phyloP scores from a whole-genome alignment of 2,329 filamentous ascomycete species.

The Basipetospora chlamydospora region DNA sequence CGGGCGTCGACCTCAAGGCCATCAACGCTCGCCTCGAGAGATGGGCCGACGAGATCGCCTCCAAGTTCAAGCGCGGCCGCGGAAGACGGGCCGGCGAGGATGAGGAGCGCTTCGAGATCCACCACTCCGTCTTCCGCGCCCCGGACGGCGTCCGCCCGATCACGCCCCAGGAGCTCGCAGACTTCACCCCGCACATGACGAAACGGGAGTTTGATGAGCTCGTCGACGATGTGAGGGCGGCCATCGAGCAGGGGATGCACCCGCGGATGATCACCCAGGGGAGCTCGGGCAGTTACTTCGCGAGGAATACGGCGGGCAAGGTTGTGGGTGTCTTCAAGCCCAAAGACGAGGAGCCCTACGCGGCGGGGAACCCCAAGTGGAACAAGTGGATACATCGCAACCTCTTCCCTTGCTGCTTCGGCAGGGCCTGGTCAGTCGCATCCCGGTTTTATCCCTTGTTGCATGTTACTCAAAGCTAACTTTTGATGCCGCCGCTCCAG shows the following conservation, averaged over 20 bases:
- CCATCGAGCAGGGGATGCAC: constrained; percentile 82
- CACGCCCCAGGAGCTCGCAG: constrained; percentile 59
- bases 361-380: constrained; percentile 95
- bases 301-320: constrained; percentile 78
- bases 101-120: constrained; percentile 72
- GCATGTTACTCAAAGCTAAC: constrained; percentile 9
- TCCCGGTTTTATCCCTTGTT: constrained; percentile 6
- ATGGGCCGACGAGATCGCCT: constrained; percentile 96
- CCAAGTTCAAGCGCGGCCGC: constrained; percentile 81
- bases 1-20: constrained; percentile 91
- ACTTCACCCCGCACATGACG: constrained; percentile 50
- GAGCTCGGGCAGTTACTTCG: constrained; percentile 97
- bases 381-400: constrained; percentile 99
- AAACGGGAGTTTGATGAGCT: constrained; percentile 73
- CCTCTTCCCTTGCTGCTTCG: constrained; percentile 93
- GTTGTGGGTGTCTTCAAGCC: constrained; percentile 97
- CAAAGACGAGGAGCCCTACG: constrained; percentile 97
- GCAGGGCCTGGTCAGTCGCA: constrained; percentile 57
- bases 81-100: constrained; percentile 61
- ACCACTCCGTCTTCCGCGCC: constrained; percentile 91
- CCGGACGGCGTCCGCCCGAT: constrained; percentile 75
- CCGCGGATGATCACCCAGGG: constrained; percentile 94
- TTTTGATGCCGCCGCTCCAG: constrained; percentile 20
- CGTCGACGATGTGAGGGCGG: constrained; percentile 76
- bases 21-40: constrained; percentile 91